phyloP scores from a whole-genome alignment of 108 stramenopile genomes.

The Phaeodactylum tricornutum region DNA sequence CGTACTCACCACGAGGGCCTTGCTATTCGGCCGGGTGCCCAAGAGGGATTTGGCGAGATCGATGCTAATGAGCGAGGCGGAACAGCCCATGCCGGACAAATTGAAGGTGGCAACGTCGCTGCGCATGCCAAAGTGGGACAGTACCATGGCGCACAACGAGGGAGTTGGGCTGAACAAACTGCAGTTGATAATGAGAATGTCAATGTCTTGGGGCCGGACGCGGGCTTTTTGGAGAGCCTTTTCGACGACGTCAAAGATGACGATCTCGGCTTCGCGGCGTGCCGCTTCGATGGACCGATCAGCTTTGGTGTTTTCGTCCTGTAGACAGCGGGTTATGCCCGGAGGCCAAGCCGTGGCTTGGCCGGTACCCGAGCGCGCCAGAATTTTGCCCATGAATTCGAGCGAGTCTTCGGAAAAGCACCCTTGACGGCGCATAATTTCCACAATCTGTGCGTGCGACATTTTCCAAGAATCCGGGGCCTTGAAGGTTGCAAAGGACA shows the following conservation, averaged over 20 bases:
- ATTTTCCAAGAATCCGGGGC: conserved; percentile 90
- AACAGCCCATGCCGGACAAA: conserved; percentile 96
- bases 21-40: conserved; percentile 44
- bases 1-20: conserved; percentile 92
- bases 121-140: conserved; percentile 88
- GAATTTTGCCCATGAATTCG: conserved; percentile 80
- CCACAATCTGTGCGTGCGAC: conserved; percentile 77
- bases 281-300: conserved; percentile 85
- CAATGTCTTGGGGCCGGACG: conserved; percentile 83
- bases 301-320: conserved; percentile 29
- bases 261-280: conserved; percentile 87
- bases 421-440: conserved; percentile 85
- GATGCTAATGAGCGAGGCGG: conserved; percentile 87
- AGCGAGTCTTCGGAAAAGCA: conserved; percentile 85
- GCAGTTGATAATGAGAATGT: conserved; percentile 96
- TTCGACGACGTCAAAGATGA: conserved; percentile 89
- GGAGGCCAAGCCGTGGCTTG: conserved; percentile 98
- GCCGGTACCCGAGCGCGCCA: conserved; percentile 86
- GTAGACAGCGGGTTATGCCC: conserved; percentile 79
- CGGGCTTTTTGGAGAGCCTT: conserved; percentile 85
- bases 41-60: conserved; percentile 88
- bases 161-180: conserved; percentile 96
- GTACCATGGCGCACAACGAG: conserved; percentile 93
- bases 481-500: conserved; percentile 90
- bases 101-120: conserved; percentile 86